Evolutionary conservation across 768 basidiomycete species (phyloP), one percentile per base, ranked within the genome.

Genomic region (Clathrus columnatus): DNA sequence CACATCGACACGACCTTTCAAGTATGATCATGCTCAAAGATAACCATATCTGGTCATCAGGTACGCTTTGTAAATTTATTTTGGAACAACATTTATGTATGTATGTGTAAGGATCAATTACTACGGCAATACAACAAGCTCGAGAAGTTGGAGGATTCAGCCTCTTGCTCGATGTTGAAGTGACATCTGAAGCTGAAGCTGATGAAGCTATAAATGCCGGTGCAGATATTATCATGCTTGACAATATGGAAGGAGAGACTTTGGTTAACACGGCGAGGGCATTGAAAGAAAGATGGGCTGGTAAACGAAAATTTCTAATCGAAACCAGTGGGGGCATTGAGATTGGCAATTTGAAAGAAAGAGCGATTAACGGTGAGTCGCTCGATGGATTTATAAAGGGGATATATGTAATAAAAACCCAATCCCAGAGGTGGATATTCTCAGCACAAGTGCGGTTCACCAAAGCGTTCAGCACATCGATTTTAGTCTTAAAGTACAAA

Each of bases 1-100:
- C 90, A 7, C 96, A 99, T 73, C 82, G 96, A 21, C 86, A 96
- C 61, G 94, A 98, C 68, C 77, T 98, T n/a, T 93, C 90, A 26
- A 90, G 88, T 67, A 98, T 99, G 96, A 94, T 99, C 65, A 99
- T 99, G 96, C 81, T 99, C 64, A 98, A 98, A 70, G 96, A 99
- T 64, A 99, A 99, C 67, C 96, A 99, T 67, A 90, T 98, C 65
- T 97, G 93, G 94, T 95, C 93, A 2, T 88, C 85, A 43, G 93
- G 93, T 85, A 64, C 58, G 76, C 20, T 47, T 10, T 7, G 16
- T 51, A 23, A n/a, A 48, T 56, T 43, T 61, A 29, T 60, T 26
- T 32, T 41, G 23, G 30, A 56, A 24, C 17, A n/a, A 3, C 27
- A 24, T 5, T 20, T 43, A 27, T 58, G 44, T 51, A 3, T 24